Evolutionary conservation across 2,329 filamentous ascomycete species (phyloP).

Genomic region (Colletotrichum neosansevieriae): DNA sequence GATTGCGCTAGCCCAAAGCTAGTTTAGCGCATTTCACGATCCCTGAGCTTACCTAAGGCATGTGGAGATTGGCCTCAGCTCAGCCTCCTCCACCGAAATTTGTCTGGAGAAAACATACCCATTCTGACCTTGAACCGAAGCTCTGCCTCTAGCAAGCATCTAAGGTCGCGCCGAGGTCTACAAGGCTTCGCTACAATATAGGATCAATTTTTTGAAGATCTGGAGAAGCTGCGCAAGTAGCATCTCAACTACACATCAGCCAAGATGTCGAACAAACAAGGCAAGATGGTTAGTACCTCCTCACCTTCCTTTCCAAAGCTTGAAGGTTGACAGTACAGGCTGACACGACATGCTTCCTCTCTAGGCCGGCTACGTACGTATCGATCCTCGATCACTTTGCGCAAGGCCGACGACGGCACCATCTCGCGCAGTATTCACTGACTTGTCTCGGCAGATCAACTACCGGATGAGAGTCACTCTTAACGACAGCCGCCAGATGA

Average conservation of each 20-base stretch:
- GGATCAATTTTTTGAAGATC: conserved; percentile 60
- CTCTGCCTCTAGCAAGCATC: conserved; percentile 53
- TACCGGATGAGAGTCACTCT: conserved; percentile 98
- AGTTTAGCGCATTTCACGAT: conserved; percentile 1
- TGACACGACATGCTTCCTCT: conserved; percentile 65
- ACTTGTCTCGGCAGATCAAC: conserved; percentile 80
- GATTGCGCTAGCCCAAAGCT: background rate
- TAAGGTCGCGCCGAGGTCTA: conserved; percentile 55
- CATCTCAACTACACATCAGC: conserved; percentile 48
- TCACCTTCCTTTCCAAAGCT: conserved; percentile 54
- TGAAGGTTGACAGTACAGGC: conserved; percentile 66
- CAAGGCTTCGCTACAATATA: conserved; percentile 50
- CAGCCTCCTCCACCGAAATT: conserved; percentile 59
- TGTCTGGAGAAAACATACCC: conserved; percentile 48
- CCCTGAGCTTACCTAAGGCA: conserved; percentile 20
- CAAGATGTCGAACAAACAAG: conserved; percentile 91
- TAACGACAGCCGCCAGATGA: conserved; percentile 95
- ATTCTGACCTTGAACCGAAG: conserved; percentile 55
- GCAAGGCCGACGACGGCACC: background rate
- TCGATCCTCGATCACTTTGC: conserved; percentile 19
- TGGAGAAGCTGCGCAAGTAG: conserved; percentile 49
- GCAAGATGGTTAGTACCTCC: conserved; percentile 91
- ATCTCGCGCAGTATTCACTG: background rate
- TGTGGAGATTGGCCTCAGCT: conserved; percentile 45
- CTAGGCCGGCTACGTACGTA: conserved; percentile 79